These are phyloP conservation scores for Corchorus capsularis DNA, from an alignment of 345 rosid species.

Conservation along the genomic window DNA sequence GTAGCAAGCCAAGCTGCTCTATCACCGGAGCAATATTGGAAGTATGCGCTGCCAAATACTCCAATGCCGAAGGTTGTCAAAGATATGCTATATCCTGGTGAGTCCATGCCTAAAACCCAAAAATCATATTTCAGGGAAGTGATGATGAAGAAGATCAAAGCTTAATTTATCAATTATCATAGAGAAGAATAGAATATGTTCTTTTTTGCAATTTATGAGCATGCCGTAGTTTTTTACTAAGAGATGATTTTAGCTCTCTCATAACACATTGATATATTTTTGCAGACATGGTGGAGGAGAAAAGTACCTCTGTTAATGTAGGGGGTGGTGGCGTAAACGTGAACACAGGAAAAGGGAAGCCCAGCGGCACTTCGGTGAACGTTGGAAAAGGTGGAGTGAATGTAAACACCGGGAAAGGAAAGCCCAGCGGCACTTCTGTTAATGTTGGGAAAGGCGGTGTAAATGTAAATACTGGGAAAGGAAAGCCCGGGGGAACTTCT, in stretches of 20 bases:
- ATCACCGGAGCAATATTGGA: constrained; percentile 61
- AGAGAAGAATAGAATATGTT: too few species aligned
- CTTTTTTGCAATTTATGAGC: not conserved
- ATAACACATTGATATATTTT: not conserved
- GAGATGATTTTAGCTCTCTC: not conserved
- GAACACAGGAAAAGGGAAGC: constrained; percentile 38
- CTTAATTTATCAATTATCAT: not conserved
- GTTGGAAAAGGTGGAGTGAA: constrained; percentile 58
- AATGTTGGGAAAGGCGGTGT: constrained; percentile 68
- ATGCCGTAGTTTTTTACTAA: not conserved
- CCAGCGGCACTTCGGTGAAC: constrained; percentile 32
- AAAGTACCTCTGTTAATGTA: constrained; percentile 49
- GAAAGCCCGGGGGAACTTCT: constrained; percentile 50
- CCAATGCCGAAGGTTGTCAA: constrained; percentile 58
- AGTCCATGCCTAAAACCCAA: constrained; percentile 2
- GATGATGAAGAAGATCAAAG: not conserved
- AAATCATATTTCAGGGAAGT: not conserved
- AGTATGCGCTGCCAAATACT: constrained; percentile 52
- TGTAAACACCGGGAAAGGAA: constrained; percentile 52
- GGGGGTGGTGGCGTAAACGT: constrained; percentile 45
- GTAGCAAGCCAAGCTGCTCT: constrained; percentile 50
- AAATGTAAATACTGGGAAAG: constrained; percentile 52
- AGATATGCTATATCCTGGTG: constrained; percentile 48
- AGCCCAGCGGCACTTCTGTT: constrained; percentile 54
- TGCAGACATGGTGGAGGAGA: constrained; percentile 60